Percentiles rank a stretch among this genome's conserved stretches.
phyloP scores from a whole-genome alignment of 179 eudicot genomes.

The Silene coronaria region DNA sequence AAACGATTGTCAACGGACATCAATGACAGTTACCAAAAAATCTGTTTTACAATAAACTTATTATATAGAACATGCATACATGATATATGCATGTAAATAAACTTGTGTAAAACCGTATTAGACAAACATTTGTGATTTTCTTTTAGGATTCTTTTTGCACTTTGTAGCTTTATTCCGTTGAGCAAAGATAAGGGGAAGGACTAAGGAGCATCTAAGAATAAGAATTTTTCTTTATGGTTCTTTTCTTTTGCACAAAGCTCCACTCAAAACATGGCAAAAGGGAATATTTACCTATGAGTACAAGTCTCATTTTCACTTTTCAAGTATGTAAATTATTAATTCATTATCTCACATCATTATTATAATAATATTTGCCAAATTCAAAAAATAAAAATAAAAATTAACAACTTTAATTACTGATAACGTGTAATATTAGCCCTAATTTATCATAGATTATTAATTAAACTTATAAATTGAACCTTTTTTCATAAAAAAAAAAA shows the following conservation, averaged over 20 bases:
- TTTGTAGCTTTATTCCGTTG: slow-evolving; percentile 37
- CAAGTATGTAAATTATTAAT: background rate
- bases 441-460: no score
- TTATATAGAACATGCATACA: no score
- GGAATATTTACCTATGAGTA: slow-evolving; percentile 11
- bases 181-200: slow-evolving; percentile 28
- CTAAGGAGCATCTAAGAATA: slow-evolving; percentile 47
- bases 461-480: no score
- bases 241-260: slow-evolving; percentile 29
- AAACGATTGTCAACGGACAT: no score
- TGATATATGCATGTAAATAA: no score
- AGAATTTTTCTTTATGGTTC: slow-evolving; percentile 27
- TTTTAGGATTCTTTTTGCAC: background rate
- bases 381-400: no score
- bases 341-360: background rate
- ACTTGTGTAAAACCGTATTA: background rate
- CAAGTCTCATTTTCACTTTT: slow-evolving; percentile 12
- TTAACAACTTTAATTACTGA: no score
- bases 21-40: no score
- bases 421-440: no score
- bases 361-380: no score
- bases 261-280: slow-evolving; percentile 20
- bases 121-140: background rate
- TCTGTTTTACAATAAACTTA: no score
- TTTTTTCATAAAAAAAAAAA: no score